These are phyloP conservation scores for Heliamphora pulchella DNA, from an alignment of 179 eudicot genomes.

Conservation along the genomic window DNA sequence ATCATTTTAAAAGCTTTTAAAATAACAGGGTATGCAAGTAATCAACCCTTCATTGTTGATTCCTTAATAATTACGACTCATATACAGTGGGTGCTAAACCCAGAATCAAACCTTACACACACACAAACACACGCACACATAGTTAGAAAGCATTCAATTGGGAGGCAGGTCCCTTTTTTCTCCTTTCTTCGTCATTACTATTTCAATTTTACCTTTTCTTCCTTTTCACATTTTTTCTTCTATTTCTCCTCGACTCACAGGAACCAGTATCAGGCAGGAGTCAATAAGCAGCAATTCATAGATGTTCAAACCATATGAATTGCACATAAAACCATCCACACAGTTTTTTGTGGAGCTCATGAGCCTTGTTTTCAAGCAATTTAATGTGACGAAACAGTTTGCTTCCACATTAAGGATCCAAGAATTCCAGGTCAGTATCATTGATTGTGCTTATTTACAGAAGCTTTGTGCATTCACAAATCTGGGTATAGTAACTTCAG, in stretches of 20 bases:
- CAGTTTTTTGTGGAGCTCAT: neutral
- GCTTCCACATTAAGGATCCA: neutral
- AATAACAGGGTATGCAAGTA: neutral
- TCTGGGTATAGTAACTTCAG: neutral
- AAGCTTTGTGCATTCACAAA: neutral
- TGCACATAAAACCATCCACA: neutral
- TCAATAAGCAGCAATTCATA: neutral
- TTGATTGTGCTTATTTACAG: neutral
- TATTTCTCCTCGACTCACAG: neutral
- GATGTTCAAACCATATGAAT: neutral
- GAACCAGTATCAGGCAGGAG: slow-evolving; percentile 5
- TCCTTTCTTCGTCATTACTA: neutral
- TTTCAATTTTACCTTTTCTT: neutral
- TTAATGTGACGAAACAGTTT: neutral
- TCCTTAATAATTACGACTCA: neutral
- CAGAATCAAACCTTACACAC: neutral
- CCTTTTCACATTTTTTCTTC: neutral
- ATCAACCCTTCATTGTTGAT: neutral
- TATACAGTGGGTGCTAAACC: neutral
- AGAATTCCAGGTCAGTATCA: slow-evolving; percentile 3
- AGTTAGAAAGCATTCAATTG: neutral
- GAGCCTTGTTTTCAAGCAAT: neutral
- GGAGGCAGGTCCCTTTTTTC: neutral
- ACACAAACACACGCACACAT: too few species aligned
- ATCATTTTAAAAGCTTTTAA: neutral